Evolutionary conservation across 106 monocot genomes (phyloP).

Genomic region (Apostasia shenzhenica): DNA sequence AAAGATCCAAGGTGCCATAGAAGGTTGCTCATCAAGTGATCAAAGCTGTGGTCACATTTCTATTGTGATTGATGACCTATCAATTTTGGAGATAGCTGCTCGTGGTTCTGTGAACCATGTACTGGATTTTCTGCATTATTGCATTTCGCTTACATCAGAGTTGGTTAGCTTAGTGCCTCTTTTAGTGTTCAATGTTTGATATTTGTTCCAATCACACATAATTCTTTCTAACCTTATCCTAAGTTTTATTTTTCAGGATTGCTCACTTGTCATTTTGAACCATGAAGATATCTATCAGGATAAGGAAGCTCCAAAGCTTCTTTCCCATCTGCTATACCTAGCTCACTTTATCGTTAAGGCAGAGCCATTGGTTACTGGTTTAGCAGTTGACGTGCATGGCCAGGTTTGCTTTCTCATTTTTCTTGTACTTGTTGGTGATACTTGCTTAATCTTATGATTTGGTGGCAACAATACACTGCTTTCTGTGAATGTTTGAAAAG

Average conservation of each 20-base stretch:
- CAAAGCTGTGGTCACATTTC: conserved; percentile 14
- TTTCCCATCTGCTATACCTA: conserved; percentile 31
- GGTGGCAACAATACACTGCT: no score
- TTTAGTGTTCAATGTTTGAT: background rate
- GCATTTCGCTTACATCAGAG: conserved; percentile 52
- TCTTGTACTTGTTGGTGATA: background rate
- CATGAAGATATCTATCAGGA: conserved; percentile 80
- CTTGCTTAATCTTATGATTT: background rate
- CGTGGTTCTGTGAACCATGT: conserved; percentile 55
- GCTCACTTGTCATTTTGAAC: conserved; percentile 62
- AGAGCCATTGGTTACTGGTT: conserved; percentile 72
- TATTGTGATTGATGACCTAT: conserved; percentile 83
- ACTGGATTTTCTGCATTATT: conserved; percentile 77
- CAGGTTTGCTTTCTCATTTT: conserved; percentile 33
- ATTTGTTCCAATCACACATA: background rate
- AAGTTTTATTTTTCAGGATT: conserved; percentile 33
- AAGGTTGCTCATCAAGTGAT: conserved; percentile 25
- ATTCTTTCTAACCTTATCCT: background rate
- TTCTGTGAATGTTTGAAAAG: no score
- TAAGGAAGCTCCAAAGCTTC: conserved; percentile 25
- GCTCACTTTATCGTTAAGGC: conserved; percentile 34
- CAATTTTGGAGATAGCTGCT: conserved; percentile 71
- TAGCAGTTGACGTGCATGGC: conserved; percentile 89
- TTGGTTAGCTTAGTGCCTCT: conserved; percentile 27
- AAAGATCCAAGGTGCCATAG: conserved; percentile 38